Base-by-base conservation (phyloP, 148 eudicot species). In the Rhododendron simsii region DNA sequence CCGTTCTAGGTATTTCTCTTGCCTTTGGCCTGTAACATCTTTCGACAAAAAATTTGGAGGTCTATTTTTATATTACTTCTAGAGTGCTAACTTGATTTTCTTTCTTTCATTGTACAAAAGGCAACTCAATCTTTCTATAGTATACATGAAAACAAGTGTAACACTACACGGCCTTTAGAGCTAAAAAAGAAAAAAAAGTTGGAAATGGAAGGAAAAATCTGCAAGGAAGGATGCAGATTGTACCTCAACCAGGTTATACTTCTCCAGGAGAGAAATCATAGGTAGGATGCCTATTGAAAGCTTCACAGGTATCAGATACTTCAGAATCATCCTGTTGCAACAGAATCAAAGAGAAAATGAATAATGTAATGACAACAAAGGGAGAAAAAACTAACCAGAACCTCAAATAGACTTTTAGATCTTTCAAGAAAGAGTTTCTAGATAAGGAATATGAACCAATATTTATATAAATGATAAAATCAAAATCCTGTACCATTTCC, bases 221-320 rank as follows among this genome's bases (percentile, higher is more conserved):
- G 41, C 35, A 44, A 63, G 84, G 50, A 23, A 3, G 59, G 65
- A 75, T 33, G 41, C 23, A 61, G 67, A 61, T 33, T 73, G 87
- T 89, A 96, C 98, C 98, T 96, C 99, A 86, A 91, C 87, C 87
- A 96, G 92, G 83, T 91, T 97, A 89, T 91, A 93, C 91, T 89
- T 92, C 89, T 92, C 92, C 80, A 97, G 88, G 86, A 97, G 91
- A 4, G 90, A 90, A 78, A 86, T 90, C 84, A 88, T 87, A 59
- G 99, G 99, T 78, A 95, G 85, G 89, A 97, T 94, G 86, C 98
- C 98, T 78, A 97, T 90, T 61, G 98, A 97, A 86, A 94, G 98
- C 95, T 97, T 97, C 59, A 97, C 99, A 78, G 99, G 99, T 90
- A 97, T 91, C 89, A 97, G 89, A 89, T 97, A 97, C 89, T 97